Percentiles rank a stretch among this genome's conserved stretches.
Conservation (phyloP, 2,329 filamentous ascomycete species). For the Colletotrichum eremochloae region DNA sequence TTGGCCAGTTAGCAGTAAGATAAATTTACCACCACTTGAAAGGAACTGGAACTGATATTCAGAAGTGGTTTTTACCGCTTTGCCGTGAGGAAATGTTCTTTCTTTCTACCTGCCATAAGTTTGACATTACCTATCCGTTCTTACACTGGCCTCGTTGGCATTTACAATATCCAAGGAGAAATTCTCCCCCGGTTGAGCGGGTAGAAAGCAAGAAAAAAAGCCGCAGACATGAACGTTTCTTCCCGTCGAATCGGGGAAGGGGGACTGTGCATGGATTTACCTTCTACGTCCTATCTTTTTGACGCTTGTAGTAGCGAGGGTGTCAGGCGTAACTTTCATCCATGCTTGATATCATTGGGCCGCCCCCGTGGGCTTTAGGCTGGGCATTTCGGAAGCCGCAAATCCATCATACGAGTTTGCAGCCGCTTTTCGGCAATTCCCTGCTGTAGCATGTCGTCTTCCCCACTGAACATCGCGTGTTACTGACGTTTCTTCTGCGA, state of each 20-base stretch:
- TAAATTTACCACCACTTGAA: conserved; percentile 29
- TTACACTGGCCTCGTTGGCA: background rate
- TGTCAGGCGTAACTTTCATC: conserved; percentile 4
- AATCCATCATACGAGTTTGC: conserved; percentile 41
- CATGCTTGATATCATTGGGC: conserved; percentile 13
- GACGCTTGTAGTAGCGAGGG: background rate
- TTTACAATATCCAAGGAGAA: background rate
- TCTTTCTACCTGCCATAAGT: background rate
- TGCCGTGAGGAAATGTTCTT: background rate
- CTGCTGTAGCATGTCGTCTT: conserved; percentile 33
- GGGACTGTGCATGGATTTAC: background rate
- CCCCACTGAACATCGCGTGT: conserved; percentile 35
- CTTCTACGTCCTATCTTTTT: background rate
- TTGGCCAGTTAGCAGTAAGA: conserved; percentile 10
- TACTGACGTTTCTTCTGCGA: conserved; percentile 29
- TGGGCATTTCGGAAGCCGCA: conserved; percentile 22
- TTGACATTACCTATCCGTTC: background rate
- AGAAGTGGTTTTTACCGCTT: conserved; percentile 11
- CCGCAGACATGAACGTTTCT: too few species aligned
- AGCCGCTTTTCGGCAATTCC: conserved; percentile 38
- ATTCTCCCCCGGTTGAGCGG: background rate
- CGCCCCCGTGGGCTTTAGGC: conserved; percentile 12
- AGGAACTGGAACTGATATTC: conserved; percentile 10
- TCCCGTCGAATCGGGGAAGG: too few species aligned
- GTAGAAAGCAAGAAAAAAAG: too few species aligned